Percentiles rank a stretch among this genome's conserved stretches.
Evolutionary conservation across 192 early-diverging fungal genomes (phyloP).

Genomic region (Backusella macrospora): DNA sequence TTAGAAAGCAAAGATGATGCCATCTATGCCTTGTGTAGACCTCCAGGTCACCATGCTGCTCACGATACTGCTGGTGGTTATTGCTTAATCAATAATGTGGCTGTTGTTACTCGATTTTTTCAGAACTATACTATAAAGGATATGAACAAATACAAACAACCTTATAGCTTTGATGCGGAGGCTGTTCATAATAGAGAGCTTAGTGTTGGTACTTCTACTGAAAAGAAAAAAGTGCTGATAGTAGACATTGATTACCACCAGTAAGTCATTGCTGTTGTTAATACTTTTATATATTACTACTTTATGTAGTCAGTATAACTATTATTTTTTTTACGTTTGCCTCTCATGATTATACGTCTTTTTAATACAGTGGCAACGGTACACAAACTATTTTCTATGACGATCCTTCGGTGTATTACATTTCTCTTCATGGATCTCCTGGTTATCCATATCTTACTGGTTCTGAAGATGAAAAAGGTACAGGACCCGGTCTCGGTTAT

Average conservation of each 20-base stretch:
- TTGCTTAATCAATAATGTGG: constrained; percentile 59
- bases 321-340: background rate
- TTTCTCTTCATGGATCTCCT: constrained; percentile 58
- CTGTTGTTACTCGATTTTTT: constrained; percentile 50
- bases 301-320: background rate
- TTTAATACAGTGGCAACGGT: constrained; percentile 52
- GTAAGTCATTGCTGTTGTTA: constrained; percentile 33
- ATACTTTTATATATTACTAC: background rate
- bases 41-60: constrained; percentile 63
- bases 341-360: background rate
- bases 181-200: background rate
- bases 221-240: constrained; percentile 49
- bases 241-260: constrained; percentile 63
- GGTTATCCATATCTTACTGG: constrained; percentile 74
- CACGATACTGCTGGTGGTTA: constrained; percentile 56
- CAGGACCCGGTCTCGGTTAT: constrained; percentile 64
- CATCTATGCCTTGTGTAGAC: constrained; percentile 57
- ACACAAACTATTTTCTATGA: constrained; percentile 59
- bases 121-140: constrained; percentile 42
- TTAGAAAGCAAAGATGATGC: constrained; percentile 47
- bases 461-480: constrained; percentile 52
- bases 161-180: background rate
- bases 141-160: constrained; percentile 16
- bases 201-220: background rate
- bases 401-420: constrained; percentile 61